Evolutionary conservation across 805 yeast species (phyloP), one percentile per base, ranked within the genome.

Genomic region (Brettanomyces naardenensis): DNA sequence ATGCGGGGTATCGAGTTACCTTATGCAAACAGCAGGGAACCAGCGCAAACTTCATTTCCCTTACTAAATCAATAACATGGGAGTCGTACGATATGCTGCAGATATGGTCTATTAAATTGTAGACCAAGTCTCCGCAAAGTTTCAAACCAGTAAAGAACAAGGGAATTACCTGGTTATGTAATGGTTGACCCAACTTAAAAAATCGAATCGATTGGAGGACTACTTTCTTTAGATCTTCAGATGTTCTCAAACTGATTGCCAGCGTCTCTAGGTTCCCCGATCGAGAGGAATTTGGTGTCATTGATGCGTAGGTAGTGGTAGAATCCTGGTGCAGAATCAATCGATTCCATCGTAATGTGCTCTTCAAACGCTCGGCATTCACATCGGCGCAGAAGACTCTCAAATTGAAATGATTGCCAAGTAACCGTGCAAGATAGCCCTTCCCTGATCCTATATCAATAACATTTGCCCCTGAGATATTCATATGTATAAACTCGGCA

Each of bases 361-460:
- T 48, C 15, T 39, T 41, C 7, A 46, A 31, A 18, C 58, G 37
- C 9, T 47, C 51, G 2, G 23, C 20, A 22, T 48, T 49, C 26
- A 37, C 29, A 35, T 58, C 62, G 2, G 52, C 48, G 32, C 59
- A 53, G 14, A 50, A 45, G 4, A 48, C 40, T 10, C 33, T 40
- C 7, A 40, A 29, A 1, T 43, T 19, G 35, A 40, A 48, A 11
- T 43, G 33, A 32, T 47, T 47, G 1, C 46, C 39, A 9, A 58
- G 32, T 4, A 58, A 35, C 13, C 61, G 40, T 3, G 54, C 46
- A 18, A 58, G 31, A 31, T 54, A 52, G 6, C 61, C 61, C 33
- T 55, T 58, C 4, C 62, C 62, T 1, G 61, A 52, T 6, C 56
- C 62, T 15, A 58, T 40, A 31, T 58, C 62, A 10, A 56, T 33